Evolutionary conservation across 225 moss, liverwort and hornwort genomes (phyloP), one percentile per base, ranked within the genome.

Genomic region (Pseudoscleropodium purum): DNA sequence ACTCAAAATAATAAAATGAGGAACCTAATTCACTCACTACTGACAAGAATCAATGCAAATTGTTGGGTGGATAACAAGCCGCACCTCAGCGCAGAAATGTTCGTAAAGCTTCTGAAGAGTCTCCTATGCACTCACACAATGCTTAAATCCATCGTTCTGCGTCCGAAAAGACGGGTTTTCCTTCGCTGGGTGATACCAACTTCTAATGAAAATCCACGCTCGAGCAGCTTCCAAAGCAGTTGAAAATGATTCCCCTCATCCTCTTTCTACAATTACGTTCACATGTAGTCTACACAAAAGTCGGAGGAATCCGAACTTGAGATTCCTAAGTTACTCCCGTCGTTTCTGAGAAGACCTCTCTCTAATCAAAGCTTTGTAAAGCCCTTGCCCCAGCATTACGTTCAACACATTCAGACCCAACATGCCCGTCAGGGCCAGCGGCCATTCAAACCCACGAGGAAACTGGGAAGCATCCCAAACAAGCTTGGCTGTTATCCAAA

Each of bases 401-500:
- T 97, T 96, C 72, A 96, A 85, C 10, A 98, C 88, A 62, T 98
- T 96, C 49, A 98, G 93, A 54, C 95, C 97, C 59, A 95, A 34
- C 97, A 97, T 98, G 85, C 97, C 98, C 29, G 90, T 37, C 5
- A 95, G 51, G 4, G 93, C 98, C 82, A 98, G 66, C 73, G 96
- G 95, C 92, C 97, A 95, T 59, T 98, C 98, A 82, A 96, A 94
- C 37, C 98, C 97, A n/a, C 84, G 91, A 31, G 87, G 91, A 90
- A 98, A 97, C 87, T 93, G 94, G 33, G 92, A 90, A 51, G 91
- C 92, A 91, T 98, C 96, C 84, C 92, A 59, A 15, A 97, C 43
- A 51, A 98, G 84, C 91, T 97, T 98, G 33, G 82, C 65, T 5
- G 93, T 97, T 62, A 98, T 97, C 83, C 93, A 90, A 49, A 95